phyloP scores from a whole-genome alignment of 306 rosid genomes.

The Gillenia trifoliata region DNA sequence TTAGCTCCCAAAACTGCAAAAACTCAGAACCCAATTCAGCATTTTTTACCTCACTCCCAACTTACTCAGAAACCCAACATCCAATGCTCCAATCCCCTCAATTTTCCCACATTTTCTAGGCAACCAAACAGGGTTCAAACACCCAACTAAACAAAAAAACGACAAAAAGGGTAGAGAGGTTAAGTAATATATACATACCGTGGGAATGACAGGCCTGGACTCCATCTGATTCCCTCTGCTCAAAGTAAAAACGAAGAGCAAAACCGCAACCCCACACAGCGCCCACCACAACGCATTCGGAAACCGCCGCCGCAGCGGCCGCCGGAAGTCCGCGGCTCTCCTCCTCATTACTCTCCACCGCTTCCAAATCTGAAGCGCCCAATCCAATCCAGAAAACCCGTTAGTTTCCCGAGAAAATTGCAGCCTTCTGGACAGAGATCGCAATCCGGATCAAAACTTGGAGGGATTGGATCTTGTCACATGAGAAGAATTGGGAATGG shows the following conservation, averaged over 20 bases:
- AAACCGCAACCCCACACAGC: conserved; percentile 56
- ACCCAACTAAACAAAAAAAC: not conserved
- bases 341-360: conserved; percentile 64
- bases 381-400: not conserved
- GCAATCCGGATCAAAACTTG: not conserved
- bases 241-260: conserved; percentile 64
- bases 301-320: conserved; percentile 76
- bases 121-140: conserved; percentile 10
- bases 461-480: not conserved
- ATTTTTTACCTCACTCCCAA: not conserved
- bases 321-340: conserved; percentile 65
- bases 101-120: not conserved
- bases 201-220: conserved; percentile 57
- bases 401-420: not conserved
- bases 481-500: not conserved
- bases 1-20: not conserved
- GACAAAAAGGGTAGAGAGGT: not conserved
- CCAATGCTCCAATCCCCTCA: not conserved
- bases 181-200: conserved; percentile 35
- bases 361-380: not conserved
- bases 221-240: conserved; percentile 73
- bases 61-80: not conserved
- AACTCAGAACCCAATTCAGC: not conserved
- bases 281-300: conserved; percentile 72
- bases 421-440: conserved; percentile 2